Conservation (phyloP, 148 eudicot species). For the Diospyros lotus region DNA sequence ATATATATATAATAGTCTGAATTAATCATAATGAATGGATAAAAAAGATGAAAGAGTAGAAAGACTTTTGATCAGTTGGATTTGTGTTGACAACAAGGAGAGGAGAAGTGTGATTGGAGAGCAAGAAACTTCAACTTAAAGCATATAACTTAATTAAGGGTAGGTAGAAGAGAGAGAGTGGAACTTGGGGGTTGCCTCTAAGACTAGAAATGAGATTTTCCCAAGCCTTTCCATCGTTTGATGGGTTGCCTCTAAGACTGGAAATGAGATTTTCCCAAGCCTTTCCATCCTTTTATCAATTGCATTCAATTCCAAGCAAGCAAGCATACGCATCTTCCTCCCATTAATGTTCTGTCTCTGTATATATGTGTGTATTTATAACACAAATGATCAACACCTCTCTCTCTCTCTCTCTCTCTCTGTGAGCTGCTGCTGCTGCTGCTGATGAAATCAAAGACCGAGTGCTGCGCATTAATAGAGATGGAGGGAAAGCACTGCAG, state of each 20-base stretch:
- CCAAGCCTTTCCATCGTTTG: slow-evolving; percentile 43
- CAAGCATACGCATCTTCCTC: neutral
- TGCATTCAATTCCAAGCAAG: slow-evolving; percentile 19
- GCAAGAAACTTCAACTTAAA: slow-evolving; percentile 55
- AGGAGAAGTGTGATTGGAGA: slow-evolving; percentile 5
- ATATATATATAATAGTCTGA: too few relatives aligned
- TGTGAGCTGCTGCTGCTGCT: slow-evolving; percentile 9
- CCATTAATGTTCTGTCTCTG: too few relatives aligned
- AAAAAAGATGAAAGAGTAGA: too few relatives aligned
- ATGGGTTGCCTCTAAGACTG: slow-evolving; percentile 52
- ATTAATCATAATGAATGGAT: too few relatives aligned
- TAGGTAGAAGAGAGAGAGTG: neutral
- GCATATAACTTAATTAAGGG: slow-evolving; percentile 21
- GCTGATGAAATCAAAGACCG: neutral
- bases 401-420: neutral
- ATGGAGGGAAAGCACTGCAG: slow-evolving; percentile 41
- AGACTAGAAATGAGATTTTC: slow-evolving; percentile 31
- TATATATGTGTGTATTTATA: too few relatives aligned
- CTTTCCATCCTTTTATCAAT: slow-evolving; percentile 33
- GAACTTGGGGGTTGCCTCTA: slow-evolving; percentile 44
- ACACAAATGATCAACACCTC: neutral
- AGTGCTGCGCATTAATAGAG: slow-evolving; percentile 1
- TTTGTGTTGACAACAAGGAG: too few relatives aligned
- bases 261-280: slow-evolving; percentile 37
- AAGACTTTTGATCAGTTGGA: too few relatives aligned